Conservation (phyloP, 2,329 filamentous ascomycete species). For the Mycosphaerella sp. region DNA sequence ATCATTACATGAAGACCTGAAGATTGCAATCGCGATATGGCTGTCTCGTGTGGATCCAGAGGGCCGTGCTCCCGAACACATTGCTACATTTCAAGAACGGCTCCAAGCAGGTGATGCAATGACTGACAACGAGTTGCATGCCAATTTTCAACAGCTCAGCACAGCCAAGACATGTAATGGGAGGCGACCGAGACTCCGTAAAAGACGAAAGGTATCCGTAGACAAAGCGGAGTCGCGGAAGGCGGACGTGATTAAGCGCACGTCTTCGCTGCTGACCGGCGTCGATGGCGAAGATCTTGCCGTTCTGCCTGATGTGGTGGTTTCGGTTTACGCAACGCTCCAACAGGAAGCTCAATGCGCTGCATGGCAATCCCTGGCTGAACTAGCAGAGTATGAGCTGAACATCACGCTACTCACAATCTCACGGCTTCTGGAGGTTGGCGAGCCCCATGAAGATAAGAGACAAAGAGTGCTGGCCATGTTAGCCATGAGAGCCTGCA, state of each 20-base stretch:
- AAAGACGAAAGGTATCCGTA: conserved; percentile 16
- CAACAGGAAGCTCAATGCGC: conserved; percentile 17
- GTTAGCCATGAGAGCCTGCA: conserved; percentile 61
- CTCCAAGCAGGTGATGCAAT: conserved; percentile 23
- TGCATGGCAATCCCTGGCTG: conserved; percentile 25
- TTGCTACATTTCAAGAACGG: conserved; percentile 16
- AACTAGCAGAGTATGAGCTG: conserved; percentile 18
- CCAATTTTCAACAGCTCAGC: conserved; percentile 19
- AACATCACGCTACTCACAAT: conserved; percentile 11
- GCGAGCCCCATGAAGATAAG: conserved; percentile 44
- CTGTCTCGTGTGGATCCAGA: conserved; percentile 16
- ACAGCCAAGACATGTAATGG: conserved; percentile 1
- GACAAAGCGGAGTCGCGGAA: neutral
- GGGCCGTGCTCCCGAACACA: conserved; percentile 13
- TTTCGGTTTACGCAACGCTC: conserved; percentile 20
- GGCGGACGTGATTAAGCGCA: neutral
- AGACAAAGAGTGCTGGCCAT: conserved; percentile 63
- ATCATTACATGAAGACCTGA: conserved; percentile 24
- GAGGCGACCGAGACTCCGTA: conserved; percentile 12
- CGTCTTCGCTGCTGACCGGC: conserved; percentile 17
- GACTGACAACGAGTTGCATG: conserved; percentile 22
- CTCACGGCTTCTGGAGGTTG: conserved; percentile 33
- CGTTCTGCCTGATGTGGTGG: conserved; percentile 16
- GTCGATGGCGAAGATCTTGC: conserved; percentile 16
- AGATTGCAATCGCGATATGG: conserved; percentile 24